phyloP scores from a whole-genome alignment of 139 green algal genomes.

The Coelastrella sp. region DNA sequence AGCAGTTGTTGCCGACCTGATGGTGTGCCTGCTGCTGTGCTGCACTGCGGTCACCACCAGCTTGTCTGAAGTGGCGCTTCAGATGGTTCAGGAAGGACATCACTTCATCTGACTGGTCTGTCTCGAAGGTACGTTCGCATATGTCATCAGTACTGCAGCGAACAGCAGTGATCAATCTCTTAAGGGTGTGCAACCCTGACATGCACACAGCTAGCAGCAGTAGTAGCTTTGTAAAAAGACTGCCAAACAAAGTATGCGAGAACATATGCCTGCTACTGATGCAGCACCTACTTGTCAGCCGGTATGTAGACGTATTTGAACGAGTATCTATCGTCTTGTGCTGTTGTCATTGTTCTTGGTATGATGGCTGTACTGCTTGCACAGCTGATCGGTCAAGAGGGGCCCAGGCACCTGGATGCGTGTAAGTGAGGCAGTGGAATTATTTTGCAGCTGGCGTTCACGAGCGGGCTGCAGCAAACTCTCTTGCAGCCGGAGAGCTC shows the following conservation, averaged over 20 bases:
- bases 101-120: constrained; percentile 18
- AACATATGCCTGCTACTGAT: too few species aligned
- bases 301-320: constrained; percentile 80
- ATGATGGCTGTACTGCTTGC: neutral
- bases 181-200: neutral
- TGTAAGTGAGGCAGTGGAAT: too few species aligned
- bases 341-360: neutral
- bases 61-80: constrained; percentile 5
- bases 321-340: neutral
- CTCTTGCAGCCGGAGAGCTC: too few species aligned
- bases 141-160: constrained; percentile 67
- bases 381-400: neutral
- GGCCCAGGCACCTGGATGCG: too few species aligned
- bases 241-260: too few species aligned
- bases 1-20: neutral
- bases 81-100: constrained; percentile 32
- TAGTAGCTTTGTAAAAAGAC: too few species aligned
- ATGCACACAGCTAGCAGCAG: too few species aligned
- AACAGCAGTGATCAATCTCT: neutral
- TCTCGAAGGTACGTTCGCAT: constrained; percentile 58
- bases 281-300: constrained; percentile 68
- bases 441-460: too few species aligned
- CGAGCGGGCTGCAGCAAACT: too few species aligned
- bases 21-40: neutral
- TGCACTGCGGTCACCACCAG: neutral